Conservation (phyloP, 2,329 filamentous ascomycete species). For the Talaromyces atroroseus region DNA sequence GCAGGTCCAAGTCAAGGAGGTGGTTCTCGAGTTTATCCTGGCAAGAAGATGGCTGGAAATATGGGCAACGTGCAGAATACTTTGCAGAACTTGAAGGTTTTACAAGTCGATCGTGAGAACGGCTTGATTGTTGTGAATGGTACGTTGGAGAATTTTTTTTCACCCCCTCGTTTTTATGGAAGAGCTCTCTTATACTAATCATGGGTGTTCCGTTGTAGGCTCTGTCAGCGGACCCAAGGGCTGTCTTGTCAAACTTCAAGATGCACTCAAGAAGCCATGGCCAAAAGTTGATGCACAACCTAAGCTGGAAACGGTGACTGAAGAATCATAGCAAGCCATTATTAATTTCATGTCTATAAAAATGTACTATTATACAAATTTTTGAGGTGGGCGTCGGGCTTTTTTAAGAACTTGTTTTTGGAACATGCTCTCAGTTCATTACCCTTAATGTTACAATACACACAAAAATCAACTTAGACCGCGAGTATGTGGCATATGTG, state of each 20-base stretch:
- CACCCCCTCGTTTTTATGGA: too few relatives aligned
- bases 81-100: slow-evolving; percentile 81
- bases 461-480: not conserved
- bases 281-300: slow-evolving; percentile 41
- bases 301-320: not conserved
- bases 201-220: slow-evolving; percentile 34
- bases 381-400: slow-evolving; percentile 7
- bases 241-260: slow-evolving; percentile 75
- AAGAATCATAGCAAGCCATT: slow-evolving; percentile 10
- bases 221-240: slow-evolving; percentile 84
- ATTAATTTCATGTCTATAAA: slow-evolving; percentile 14
- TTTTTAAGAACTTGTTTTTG: slow-evolving; percentile 6
- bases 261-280: slow-evolving; percentile 84
- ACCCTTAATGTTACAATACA: slow-evolving; percentile 2
- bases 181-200: not conserved
- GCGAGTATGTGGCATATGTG: not conserved
- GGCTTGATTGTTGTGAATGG: slow-evolving; percentile 87
- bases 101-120: slow-evolving; percentile 80
- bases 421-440: slow-evolving; percentile 4
- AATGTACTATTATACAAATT: slow-evolving; percentile 36
- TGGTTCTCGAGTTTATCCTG: slow-evolving; percentile 85
- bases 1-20: slow-evolving; percentile 83
- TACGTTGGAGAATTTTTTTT: slow-evolving; percentile 23
- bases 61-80: slow-evolving; percentile 91
- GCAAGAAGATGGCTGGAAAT: slow-evolving; percentile 95